These are phyloP conservation scores for Tarenaya hassleriana DNA, from an alignment of 345 rosid genomes.

Conservation along the genomic window DNA sequence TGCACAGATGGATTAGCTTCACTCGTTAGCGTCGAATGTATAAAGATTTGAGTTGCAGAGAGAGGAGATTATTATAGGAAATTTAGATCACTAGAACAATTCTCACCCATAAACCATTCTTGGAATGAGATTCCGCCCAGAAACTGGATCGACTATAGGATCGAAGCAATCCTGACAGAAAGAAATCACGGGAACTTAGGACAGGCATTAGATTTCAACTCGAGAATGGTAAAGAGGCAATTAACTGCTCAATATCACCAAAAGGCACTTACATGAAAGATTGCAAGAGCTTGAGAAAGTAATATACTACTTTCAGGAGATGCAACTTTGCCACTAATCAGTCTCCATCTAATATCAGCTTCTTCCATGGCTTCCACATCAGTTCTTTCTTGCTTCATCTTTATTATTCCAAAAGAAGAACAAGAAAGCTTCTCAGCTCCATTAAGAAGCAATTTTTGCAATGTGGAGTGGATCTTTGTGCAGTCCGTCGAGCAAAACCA, in stretches of 20 bases:
- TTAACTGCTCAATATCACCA: constrained; percentile 1
- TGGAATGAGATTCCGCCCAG: too few relatives aligned
- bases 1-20: constrained; percentile 18
- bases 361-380: constrained; percentile 29
- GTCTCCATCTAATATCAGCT: constrained; percentile 80
- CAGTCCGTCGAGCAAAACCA: constrained; percentile 91
- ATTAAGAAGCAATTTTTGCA: constrained; percentile 57
- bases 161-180: constrained; percentile 70
- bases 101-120: constrained; percentile 47
- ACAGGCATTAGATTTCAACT: too few relatives aligned
- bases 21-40: constrained; percentile 8
- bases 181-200: constrained; percentile 12
- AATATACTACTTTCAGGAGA: constrained; percentile 54
- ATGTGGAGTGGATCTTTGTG: constrained; percentile 56
- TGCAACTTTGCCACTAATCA: constrained; percentile 63
- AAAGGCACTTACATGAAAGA: constrained; percentile 73
- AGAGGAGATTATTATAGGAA: constrained; percentile 16
- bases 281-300: constrained; percentile 84
- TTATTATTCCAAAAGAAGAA: constrained; percentile 45
- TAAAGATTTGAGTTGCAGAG: neutral
- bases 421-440: constrained; percentile 74
- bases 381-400: constrained; percentile 44
- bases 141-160: constrained; percentile 40
- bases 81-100: constrained; percentile 14
- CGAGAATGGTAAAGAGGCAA: neutral